These are phyloP conservation scores for Oryza nivara DNA, from an alignment of 176 grass and related monocot species.

Conservation along the genomic window DNA sequence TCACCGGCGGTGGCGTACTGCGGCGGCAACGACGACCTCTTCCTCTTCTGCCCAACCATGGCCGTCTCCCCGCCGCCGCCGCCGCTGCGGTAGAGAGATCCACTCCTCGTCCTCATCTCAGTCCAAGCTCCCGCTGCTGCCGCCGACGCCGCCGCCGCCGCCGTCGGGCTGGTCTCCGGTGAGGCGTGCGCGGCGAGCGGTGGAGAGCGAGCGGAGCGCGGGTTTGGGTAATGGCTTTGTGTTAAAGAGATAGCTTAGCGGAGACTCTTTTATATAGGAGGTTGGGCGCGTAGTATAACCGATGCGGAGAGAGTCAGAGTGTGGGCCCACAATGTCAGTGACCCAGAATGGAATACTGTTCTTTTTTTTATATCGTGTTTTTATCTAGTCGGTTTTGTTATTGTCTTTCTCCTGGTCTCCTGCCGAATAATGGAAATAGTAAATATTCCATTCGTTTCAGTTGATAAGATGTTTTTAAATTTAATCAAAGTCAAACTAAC, in stretches of 20 bases:
- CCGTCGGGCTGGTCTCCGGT: not conserved
- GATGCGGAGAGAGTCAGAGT: not conserved
- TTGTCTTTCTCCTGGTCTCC: too few species aligned
- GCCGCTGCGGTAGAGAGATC: conserved; percentile 39
- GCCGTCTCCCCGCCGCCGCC: not conserved
- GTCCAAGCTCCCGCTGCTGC: not conserved
- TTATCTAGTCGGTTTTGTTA: not conserved
- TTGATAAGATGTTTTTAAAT: too few species aligned
- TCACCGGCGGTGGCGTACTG: conserved; percentile 37
- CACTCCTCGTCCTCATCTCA: conserved; percentile 63
- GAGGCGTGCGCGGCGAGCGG: not conserved
- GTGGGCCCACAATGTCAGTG: not conserved
- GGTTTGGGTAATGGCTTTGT: conserved; percentile 17
- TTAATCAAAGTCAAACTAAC: too few species aligned
- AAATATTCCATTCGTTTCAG: too few species aligned
- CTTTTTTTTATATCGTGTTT: not conserved
- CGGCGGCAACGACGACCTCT: not conserved
- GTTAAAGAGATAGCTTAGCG: conserved; percentile 1
- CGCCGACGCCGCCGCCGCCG: not conserved
- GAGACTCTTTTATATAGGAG: conserved; percentile 26
- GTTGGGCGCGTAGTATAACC: not conserved
- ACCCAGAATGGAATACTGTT: too few species aligned
- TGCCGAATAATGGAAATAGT: too few species aligned
- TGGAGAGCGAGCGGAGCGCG: not conserved
- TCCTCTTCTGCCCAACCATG: conserved; percentile 9